Percentiles rank a stretch among this genome's conserved stretches.
Conservation (phyloP, 108 stramenopile species). For the Nannochloropsis oceanica region DNA sequence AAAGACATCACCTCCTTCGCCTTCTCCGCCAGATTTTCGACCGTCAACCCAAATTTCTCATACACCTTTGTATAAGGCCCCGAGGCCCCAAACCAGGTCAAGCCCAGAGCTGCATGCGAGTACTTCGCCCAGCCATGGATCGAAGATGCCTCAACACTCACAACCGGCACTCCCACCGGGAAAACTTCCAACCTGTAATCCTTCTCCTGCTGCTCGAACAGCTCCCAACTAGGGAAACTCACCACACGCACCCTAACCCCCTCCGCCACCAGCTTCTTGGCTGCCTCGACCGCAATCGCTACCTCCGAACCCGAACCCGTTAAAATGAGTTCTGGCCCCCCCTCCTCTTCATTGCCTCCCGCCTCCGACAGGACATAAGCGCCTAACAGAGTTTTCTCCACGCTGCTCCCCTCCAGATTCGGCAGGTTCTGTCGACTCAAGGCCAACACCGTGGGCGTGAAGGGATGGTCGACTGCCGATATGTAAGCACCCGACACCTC, state of each 20-base stretch:
- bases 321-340: constrained; percentile 58
- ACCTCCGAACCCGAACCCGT: constrained; percentile 69
- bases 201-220: constrained; percentile 74
- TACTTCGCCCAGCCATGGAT: constrained; percentile 79
- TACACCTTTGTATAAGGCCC: constrained; percentile 60
- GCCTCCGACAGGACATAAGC: constrained; percentile 55
- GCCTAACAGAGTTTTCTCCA: constrained; percentile 64
- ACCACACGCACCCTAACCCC: constrained; percentile 57
- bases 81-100: constrained; percentile 65
- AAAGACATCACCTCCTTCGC: constrained; percentile 3
- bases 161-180: constrained; percentile 74
- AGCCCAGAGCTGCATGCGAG: constrained; percentile 69
- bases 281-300: constrained; percentile 61
- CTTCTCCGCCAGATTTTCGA: constrained; percentile 65
- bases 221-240: constrained; percentile 81
- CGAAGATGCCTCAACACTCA: constrained; percentile 77
- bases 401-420: constrained; percentile 51
- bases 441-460: constrained; percentile 74
- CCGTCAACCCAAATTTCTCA: constrained; percentile 66
- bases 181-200: constrained; percentile 76
- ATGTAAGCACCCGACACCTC: constrained; percentile 71
- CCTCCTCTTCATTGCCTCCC: constrained; percentile 43
- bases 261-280: constrained; percentile 56
- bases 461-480: constrained; percentile 37
- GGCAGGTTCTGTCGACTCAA: constrained; percentile 57